These are phyloP conservation scores for Patellifolia procumbens DNA, from an alignment of 179 eudicot species.

Conservation along the genomic window DNA sequence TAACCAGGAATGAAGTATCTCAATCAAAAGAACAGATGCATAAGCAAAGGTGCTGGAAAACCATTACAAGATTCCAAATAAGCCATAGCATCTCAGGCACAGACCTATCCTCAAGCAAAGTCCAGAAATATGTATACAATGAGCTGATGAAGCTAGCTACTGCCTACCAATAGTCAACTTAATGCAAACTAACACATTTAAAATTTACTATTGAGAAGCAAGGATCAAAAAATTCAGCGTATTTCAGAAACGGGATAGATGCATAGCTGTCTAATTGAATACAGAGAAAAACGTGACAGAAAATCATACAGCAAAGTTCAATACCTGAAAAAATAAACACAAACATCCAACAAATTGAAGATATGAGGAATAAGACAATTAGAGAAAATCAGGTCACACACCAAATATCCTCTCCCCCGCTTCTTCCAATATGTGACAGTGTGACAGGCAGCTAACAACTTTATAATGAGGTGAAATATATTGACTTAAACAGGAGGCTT, in stretches of 20 bases:
- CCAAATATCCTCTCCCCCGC: not conserved
- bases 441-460: not conserved
- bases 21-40: conserved; percentile 7
- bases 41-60: not conserved
- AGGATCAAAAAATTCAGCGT: not conserved
- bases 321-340: not conserved
- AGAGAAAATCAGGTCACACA: not conserved
- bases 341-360: not conserved
- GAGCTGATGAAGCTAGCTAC: not conserved
- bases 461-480: not conserved
- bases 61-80: not conserved
- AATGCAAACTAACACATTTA: not conserved
- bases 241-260: not conserved
- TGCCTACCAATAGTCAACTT: not conserved
- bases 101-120: not conserved
- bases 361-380: not conserved
- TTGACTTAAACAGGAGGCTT: not conserved
- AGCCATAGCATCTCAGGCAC: conserved; percentile 12
- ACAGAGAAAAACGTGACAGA: not conserved
- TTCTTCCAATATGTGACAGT: not conserved
- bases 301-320: not conserved
- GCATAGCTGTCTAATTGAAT: not conserved
- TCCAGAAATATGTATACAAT: conserved; percentile 12
- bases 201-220: not conserved
- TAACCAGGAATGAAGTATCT: conserved; percentile 10